phyloP scores from a whole-genome alignment of 768 basidiomycete genomes.

The Lentinula raphanica region DNA sequence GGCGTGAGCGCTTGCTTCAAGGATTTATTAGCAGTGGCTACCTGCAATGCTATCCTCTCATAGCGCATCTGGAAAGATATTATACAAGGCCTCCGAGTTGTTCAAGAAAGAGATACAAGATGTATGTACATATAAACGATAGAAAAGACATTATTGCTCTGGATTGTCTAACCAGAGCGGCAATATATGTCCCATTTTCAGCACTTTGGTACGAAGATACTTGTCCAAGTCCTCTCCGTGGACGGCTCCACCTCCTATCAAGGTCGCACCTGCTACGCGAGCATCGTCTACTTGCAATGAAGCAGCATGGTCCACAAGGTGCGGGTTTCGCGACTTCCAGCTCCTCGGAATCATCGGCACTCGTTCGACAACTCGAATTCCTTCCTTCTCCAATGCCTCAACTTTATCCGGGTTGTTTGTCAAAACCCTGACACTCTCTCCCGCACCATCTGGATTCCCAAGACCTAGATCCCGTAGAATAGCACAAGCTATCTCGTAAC shows the following conservation, averaged over 20 bases:
- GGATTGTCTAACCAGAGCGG: conserved; percentile 37
- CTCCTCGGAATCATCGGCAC: conserved; percentile 93
- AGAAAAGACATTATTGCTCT: conserved; percentile 8
- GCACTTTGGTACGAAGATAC: conserved; percentile 93
- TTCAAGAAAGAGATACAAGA: no score
- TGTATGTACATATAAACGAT: no score
- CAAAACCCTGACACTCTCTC: conserved; percentile 55
- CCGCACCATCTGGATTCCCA: conserved; percentile 35
- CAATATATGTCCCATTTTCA: conserved; percentile 94
- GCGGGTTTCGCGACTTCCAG: conserved; percentile 55
- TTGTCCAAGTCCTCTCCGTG: conserved; percentile 86
- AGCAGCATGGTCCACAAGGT: conserved; percentile 15
- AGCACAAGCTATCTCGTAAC: conserved; percentile 86
- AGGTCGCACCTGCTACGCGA: conserved; percentile 58
- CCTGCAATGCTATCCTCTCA: no score
- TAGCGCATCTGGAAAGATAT: no score
- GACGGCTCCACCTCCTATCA: conserved; percentile 75
- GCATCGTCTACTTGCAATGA: conserved; percentile 21
- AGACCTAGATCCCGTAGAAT: conserved; percentile 87
- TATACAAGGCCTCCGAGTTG: no score
- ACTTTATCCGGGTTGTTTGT: conserved; percentile 99
- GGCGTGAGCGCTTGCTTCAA: no score
- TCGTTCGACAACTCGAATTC: conserved; percentile 74
- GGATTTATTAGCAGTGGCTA: no score
- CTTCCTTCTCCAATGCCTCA: conserved; percentile 77